Conservation (phyloP, 2,329 filamentous ascomycete genomes). For the Epichloe aotearoae region DNA sequence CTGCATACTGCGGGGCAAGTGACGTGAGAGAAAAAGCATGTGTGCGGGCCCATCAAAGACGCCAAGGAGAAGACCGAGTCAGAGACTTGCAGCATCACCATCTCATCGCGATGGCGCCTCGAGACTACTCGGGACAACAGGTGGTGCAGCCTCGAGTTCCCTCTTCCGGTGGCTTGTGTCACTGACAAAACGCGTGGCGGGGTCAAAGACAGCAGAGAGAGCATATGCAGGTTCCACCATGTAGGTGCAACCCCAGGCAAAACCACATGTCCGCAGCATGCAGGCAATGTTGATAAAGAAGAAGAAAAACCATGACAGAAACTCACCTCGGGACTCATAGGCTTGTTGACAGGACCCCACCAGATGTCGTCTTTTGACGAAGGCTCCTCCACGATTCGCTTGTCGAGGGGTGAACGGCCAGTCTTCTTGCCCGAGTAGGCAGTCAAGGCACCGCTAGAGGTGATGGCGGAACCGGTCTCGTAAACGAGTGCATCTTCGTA, state of each 20-base stretch:
- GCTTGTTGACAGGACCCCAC: constrained; percentile 99
- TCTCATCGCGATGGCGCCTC: neutral
- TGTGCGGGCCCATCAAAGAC: neutral
- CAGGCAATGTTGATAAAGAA: neutral
- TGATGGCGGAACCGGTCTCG: constrained; percentile 95
- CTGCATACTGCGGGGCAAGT: neutral
- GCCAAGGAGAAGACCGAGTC: neutral
- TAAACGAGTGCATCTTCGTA: constrained; percentile 97
- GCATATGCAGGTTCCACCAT: neutral
- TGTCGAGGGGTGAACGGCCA: constrained; percentile 89
- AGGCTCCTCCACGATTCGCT: constrained; percentile 89
- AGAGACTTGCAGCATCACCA: neutral
- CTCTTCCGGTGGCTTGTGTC: neutral
- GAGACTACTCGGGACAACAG: neutral
- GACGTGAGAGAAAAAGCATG: neutral
- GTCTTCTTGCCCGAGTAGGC: constrained; percentile 98
- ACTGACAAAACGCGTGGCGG: neutral
- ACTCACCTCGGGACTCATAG: constrained; percentile 87
- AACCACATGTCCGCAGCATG: neutral
- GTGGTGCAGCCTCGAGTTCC: neutral
- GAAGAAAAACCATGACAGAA: neutral
- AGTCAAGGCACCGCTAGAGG: constrained; percentile 84
- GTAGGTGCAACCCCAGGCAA: neutral
- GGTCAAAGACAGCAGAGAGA: neutral
- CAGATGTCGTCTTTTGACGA: constrained; percentile 85